These are phyloP conservation scores for Coemansia sp. DNA, from an alignment of 192 early-diverging fungal species.

Conservation along the genomic window DNA sequence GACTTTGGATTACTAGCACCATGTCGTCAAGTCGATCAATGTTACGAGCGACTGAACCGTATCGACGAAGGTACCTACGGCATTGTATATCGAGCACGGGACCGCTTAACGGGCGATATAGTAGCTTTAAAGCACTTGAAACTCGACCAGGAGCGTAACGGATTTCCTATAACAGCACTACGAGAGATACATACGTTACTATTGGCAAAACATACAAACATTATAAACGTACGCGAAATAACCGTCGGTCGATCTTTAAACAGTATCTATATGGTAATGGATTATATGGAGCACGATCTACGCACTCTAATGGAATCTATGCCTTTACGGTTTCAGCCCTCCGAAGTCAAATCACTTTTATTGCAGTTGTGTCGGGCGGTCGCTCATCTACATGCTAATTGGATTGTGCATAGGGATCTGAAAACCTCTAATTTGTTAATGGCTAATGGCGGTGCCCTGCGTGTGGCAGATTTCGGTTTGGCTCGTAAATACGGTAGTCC, in stretches of 20 bases:
- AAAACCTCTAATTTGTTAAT: slow-evolving; percentile 84
- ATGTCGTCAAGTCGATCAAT: slow-evolving; percentile 43
- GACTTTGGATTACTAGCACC: slow-evolving; percentile 18
- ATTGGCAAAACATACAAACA: slow-evolving; percentile 80
- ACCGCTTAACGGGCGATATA: slow-evolving; percentile 76
- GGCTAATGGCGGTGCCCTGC: slow-evolving; percentile 78
- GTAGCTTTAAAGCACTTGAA: slow-evolving; percentile 80
- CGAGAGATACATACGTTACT: slow-evolving; percentile 78
- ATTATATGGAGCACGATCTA: slow-evolving; percentile 95
- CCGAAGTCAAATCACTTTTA: slow-evolving; percentile 84
- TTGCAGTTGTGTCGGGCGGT: slow-evolving; percentile 79
- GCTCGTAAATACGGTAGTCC: slow-evolving; percentile 87
- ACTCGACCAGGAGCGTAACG: slow-evolving; percentile 76
- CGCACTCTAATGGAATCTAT: slow-evolving; percentile 89
- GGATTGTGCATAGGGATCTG: slow-evolving; percentile 92
- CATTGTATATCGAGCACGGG: slow-evolving; percentile 90
- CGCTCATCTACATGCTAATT: slow-evolving; percentile 81
- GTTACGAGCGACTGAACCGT: slow-evolving; percentile 92
- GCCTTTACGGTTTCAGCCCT: slow-evolving; percentile 74
- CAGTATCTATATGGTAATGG: slow-evolving; percentile 97
- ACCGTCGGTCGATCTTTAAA: slow-evolving; percentile 61
- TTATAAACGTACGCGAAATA: slow-evolving; percentile 81
- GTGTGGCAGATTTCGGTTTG: slow-evolving; percentile 97
- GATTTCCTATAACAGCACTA: slow-evolving; percentile 78
- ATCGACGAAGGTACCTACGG: slow-evolving; percentile 98